Conservation (phyloP, 345 rosid species). For the Jatropha curcas region DNA sequence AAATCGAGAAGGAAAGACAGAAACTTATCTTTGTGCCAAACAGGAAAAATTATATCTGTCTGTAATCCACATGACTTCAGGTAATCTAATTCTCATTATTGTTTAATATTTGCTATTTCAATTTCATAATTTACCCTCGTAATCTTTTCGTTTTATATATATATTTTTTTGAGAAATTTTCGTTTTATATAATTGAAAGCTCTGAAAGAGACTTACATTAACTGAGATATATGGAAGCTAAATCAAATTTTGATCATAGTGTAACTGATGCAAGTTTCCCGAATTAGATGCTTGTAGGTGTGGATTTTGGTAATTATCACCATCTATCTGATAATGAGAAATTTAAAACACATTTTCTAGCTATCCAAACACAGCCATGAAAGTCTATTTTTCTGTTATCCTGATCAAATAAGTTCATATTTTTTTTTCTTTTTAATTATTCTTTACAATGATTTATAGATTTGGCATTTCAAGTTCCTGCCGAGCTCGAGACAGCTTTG, state of each 20-base stretch:
- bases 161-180: too few species aligned
- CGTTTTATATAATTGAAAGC: neutral
- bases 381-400: neutral
- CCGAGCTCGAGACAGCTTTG: constrained; percentile 82
- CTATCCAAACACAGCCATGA: neutral
- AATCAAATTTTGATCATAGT: neutral
- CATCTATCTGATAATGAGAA: neutral
- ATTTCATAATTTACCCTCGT: neutral
- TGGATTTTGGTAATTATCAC: neutral
- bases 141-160: neutral
- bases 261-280: neutral
- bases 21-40: neutral
- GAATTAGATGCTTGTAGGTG: neutral
- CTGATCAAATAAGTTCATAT: neutral
- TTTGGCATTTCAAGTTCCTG: constrained; percentile 50
- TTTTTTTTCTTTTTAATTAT: neutral
- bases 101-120: neutral
- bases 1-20: neutral
- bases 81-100: constrained; percentile 7
- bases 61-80: constrained; percentile 15
- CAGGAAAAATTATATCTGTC: neutral
- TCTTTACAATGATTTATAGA: constrained; percentile 33
- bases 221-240: neutral
- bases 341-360: neutral
- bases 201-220: neutral